Evolutionary conservation across 768 basidiomycete genomes (phyloP).

Genomic region (Boletus reticulatus): DNA sequence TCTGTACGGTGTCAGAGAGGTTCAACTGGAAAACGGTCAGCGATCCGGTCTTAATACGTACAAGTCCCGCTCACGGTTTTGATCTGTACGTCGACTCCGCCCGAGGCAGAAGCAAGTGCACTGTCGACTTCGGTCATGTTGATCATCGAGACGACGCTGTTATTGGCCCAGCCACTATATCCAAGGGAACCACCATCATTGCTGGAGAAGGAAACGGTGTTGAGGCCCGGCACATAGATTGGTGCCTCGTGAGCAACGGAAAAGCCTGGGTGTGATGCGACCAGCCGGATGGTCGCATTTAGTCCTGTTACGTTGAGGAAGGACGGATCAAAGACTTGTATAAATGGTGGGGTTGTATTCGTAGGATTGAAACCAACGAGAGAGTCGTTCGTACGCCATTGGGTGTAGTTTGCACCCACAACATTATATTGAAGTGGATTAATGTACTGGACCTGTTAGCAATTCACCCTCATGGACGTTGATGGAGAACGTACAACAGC

Average conservation of each 20-base stretch:
- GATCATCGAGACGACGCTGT: conserved; percentile 62
- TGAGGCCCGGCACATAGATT: conserved; percentile 57
- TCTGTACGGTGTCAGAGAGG: conserved; percentile 57
- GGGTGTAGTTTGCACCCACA: conserved; percentile 42
- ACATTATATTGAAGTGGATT: conserved; percentile 53
- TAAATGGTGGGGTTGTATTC: conserved; percentile 54
- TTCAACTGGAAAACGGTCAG: conserved; percentile 43
- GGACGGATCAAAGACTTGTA: conserved; percentile 50
- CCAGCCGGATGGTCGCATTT: conserved; percentile 54
- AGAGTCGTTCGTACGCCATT: conserved; percentile 37
- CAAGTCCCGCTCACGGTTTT: conserved; percentile 30
- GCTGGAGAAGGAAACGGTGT: conserved; percentile 72
- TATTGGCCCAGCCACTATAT: conserved; percentile 60
- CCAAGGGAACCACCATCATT: conserved; percentile 67
- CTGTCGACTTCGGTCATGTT: conserved; percentile 54
- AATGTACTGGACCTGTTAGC: conserved; percentile 38
- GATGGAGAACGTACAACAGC: conserved; percentile 21
- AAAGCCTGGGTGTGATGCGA: conserved; percentile 62
- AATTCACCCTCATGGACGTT: neutral
- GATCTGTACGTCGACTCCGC: conserved; percentile 49
- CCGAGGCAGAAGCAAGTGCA: conserved; percentile 36
- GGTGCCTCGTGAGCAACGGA: conserved; percentile 83
- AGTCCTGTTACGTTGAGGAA: conserved; percentile 62
- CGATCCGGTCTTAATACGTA: neutral
- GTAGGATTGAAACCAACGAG: conserved; percentile 59